These are phyloP conservation scores for Thermomucor indicae-seudaticae DNA, from an alignment of 371 early-diverging fungal genomes.

Conservation along the genomic window DNA sequence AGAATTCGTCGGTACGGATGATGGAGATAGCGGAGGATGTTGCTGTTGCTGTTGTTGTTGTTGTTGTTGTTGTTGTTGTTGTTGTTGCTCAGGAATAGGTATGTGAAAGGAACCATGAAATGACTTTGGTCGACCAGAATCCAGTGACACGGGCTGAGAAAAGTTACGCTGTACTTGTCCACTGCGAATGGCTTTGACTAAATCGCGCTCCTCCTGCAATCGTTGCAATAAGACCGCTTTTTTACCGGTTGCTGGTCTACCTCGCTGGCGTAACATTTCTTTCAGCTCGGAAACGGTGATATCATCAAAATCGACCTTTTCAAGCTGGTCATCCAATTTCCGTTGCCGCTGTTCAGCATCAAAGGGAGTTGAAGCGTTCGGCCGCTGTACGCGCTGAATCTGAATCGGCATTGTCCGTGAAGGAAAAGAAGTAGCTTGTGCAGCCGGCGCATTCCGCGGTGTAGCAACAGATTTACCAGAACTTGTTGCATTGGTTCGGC, in stretches of 20 bases:
- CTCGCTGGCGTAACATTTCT: conserved; percentile 54
- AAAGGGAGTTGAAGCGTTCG: conserved; percentile 10
- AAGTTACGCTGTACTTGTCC: conserved; percentile 14
- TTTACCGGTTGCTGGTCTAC: conserved; percentile 47
- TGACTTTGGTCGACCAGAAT: conserved; percentile 6
- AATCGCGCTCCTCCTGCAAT: conserved; percentile 53
- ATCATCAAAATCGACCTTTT: conserved; percentile 59
- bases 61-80: not conserved
- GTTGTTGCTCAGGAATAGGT: too few relatives aligned
- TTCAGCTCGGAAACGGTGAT: conserved; percentile 69
- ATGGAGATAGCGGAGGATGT: conserved; percentile 3
- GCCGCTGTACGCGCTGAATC: conserved; percentile 20
- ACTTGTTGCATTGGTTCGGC: not conserved
- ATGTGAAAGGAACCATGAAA: conserved; percentile 3
- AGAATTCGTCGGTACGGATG: conserved; percentile 18
- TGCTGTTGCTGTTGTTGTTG: not conserved
- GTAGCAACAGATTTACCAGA: not conserved
- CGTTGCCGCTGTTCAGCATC: conserved; percentile 50
- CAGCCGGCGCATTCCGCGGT: not conserved
- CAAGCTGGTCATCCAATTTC: conserved; percentile 52
- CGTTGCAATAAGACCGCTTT: conserved; percentile 34
- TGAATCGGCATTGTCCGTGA: conserved; percentile 27
- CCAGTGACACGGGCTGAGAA: conserved; percentile 9
- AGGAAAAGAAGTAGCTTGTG: conserved; percentile 8
- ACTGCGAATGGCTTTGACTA: conserved; percentile 25